Conservation (phyloP, 352 stramenopile species). For the Globisporangium yorkense region DNA sequence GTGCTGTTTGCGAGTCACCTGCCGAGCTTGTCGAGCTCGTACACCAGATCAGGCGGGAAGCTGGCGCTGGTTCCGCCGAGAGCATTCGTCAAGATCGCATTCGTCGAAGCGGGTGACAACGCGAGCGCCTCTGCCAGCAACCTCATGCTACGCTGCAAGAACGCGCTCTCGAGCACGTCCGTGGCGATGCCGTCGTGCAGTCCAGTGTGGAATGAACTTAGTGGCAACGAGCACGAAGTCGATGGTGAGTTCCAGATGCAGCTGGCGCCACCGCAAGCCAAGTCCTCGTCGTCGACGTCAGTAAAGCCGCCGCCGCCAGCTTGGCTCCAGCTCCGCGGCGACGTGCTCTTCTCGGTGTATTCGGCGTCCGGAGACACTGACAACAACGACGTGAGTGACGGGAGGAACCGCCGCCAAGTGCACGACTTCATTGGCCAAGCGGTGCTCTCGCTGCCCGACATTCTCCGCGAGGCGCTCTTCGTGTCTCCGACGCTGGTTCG, state of each 20-base stretch:
- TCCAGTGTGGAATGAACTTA: slow-evolving; percentile 37
- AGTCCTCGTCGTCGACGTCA: background rate
- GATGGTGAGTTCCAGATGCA: slow-evolving; percentile 41
- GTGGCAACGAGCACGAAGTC: background rate
- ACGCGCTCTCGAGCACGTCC: slow-evolving; percentile 32
- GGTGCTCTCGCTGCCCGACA: slow-evolving; percentile 25
- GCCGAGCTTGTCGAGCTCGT: slow-evolving; percentile 4
- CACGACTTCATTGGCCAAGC: slow-evolving; percentile 58
- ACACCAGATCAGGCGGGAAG: background rate
- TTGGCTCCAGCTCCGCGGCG: slow-evolving; percentile 48
- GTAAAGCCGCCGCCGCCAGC: slow-evolving; percentile 17
- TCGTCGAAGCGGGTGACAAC: slow-evolving; percentile 32
- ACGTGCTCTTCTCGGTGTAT: slow-evolving; percentile 63
- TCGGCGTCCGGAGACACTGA: slow-evolving; percentile 9
- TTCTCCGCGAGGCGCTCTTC: slow-evolving; percentile 31
- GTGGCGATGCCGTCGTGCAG: slow-evolving; percentile 16
- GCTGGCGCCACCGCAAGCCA: slow-evolving; percentile 21
- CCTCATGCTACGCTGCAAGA: slow-evolving; percentile 68
- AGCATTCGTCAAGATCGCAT: slow-evolving; percentile 46
- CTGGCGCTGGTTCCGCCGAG: slow-evolving; percentile 6
- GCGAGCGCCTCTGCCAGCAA: slow-evolving; percentile 9
- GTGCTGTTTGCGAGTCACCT: slow-evolving; percentile 40
- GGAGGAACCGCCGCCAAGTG: background rate
- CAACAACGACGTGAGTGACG: background rate
- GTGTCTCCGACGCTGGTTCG: slow-evolving; percentile 18